Percentiles rank a stretch among this genome's conserved stretches.
These are phyloP conservation scores for Eucalyptus regnans DNA, from an alignment of 345 rosid genomes.

Conservation along the genomic window DNA sequence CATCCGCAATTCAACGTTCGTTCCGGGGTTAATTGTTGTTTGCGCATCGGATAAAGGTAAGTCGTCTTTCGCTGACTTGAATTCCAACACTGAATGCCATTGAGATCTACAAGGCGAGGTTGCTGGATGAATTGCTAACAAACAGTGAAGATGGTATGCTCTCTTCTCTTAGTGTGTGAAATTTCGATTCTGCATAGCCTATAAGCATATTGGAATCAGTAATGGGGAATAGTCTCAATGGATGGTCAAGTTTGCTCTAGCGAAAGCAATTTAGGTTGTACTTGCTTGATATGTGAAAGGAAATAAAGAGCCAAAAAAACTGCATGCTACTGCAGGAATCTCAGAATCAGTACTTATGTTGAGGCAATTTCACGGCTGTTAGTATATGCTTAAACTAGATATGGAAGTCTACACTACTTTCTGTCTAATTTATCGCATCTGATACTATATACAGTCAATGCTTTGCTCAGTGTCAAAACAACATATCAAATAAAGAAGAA, in stretches of 20 bases:
- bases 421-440: background rate
- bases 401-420: background rate
- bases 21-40: too few species aligned
- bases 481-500: constrained; percentile 12
- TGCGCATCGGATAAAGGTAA: too few species aligned
- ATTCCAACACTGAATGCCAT: background rate
- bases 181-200: background rate
- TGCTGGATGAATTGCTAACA: constrained; percentile 11
- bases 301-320: background rate
- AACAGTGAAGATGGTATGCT: constrained; percentile 20
- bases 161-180: background rate
- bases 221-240: background rate
- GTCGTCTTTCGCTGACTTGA: too few species aligned
- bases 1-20: too few species aligned
- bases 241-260: background rate
- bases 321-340: background rate
- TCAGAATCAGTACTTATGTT: background rate
- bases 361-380: background rate
- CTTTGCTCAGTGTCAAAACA: constrained; percentile 23
- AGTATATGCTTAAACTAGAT: background rate
- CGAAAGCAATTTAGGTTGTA: background rate
- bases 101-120: constrained; percentile 21
- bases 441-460: constrained; percentile 14
- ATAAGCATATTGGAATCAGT: background rate
- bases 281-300: background rate